A percentile compares a stretch with the other conserved stretches of the same genome.
Conservation (phyloP, 176 grass and related monocot species). For the Areca catechu region DNA sequence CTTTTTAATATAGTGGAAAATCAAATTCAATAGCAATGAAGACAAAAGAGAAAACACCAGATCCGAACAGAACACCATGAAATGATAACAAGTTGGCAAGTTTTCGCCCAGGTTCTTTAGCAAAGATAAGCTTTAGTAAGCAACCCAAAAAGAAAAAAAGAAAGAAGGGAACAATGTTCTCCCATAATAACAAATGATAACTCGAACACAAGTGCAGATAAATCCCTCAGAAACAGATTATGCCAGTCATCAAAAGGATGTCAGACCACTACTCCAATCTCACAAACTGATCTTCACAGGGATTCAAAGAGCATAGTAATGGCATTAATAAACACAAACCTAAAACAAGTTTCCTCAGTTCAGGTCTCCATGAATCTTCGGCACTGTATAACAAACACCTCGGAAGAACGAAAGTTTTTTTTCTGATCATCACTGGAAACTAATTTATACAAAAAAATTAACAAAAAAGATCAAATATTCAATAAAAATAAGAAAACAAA, state of each 20-base stretch:
- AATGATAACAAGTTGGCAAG: too few relatives aligned
- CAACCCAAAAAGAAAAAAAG: too few relatives aligned
- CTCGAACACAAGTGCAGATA: too few relatives aligned
- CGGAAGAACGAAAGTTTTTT: slow-evolving; percentile 10
- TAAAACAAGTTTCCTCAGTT: slow-evolving; percentile 7
- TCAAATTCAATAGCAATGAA: too few relatives aligned
- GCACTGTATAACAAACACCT: not conserved
- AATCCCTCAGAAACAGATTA: not conserved
- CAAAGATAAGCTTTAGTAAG: too few relatives aligned
- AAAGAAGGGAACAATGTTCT: too few relatives aligned
- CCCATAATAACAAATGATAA: too few relatives aligned
- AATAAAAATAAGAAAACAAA: not conserved
- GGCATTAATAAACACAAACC: too few relatives aligned
- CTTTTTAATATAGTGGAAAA: too few relatives aligned
- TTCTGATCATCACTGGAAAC: slow-evolving; percentile 4
- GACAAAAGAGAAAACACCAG: too few relatives aligned
- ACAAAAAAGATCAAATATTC: not conserved
- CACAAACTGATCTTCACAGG: not conserved
- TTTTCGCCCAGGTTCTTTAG: too few relatives aligned
- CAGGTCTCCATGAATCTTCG: slow-evolving; percentile 13
- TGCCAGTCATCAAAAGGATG: not conserved
- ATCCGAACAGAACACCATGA: too few relatives aligned
- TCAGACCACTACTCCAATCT: slow-evolving; percentile 1
- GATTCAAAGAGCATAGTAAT: not conserved
- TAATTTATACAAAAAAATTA: not conserved